A percentile compares a stretch with the other conserved stretches of the same genome.
These are phyloP conservation scores for Cutaneotrichosporon sp. DNA, from an alignment of 1,284 basidiomycete genomes.

Conservation along the genomic window DNA sequence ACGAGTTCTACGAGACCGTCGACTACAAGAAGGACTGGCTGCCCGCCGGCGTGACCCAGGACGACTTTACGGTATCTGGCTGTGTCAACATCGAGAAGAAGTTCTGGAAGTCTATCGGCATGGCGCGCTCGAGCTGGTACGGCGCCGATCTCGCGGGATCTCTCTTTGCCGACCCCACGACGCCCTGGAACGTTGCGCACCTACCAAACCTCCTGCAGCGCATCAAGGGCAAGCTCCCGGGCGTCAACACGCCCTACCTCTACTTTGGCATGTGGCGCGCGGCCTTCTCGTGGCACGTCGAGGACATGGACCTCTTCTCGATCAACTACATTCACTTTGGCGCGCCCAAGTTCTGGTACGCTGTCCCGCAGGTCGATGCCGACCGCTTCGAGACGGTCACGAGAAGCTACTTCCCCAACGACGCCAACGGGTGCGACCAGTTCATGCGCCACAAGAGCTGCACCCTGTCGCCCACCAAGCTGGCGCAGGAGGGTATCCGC, in stretches of 20 bases:
- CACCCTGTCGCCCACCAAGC: constrained; percentile 81
- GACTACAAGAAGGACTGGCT: constrained; percentile 74
- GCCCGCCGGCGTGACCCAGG: constrained; percentile 65
- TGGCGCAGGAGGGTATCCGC: constrained; percentile 76
- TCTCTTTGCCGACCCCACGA: constrained; percentile 78
- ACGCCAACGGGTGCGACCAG: constrained; percentile 80
- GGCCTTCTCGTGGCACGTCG: constrained; percentile 98
- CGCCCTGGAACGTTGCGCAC: constrained; percentile 88
- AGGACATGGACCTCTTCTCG: constrained; percentile 93
- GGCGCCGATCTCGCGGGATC: constrained; percentile 88
- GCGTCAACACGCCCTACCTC: constrained; percentile 95
- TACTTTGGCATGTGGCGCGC: constrained; percentile 99
- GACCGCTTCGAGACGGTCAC: constrained; percentile 67
- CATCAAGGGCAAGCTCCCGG: constrained; percentile 73
- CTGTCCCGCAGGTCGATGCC: constrained; percentile 83
- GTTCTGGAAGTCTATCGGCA: constrained; percentile 87
- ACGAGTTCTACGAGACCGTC: constrained; percentile 66
- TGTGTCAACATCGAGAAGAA: constrained; percentile 84
- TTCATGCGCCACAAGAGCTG: constrained; percentile 98
- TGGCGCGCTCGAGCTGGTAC: constrained; percentile 80
- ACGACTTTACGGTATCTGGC: constrained; percentile 81
- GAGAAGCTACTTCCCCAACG: constrained; percentile 77
- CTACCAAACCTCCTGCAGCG: constrained; percentile 79
- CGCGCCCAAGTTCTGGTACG: constrained; percentile 95
- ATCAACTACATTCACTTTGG: constrained; percentile 99